These are phyloP conservation scores for Cucurbita pepo DNA, from an alignment of 306 rosid genomes.

Conservation along the genomic window DNA sequence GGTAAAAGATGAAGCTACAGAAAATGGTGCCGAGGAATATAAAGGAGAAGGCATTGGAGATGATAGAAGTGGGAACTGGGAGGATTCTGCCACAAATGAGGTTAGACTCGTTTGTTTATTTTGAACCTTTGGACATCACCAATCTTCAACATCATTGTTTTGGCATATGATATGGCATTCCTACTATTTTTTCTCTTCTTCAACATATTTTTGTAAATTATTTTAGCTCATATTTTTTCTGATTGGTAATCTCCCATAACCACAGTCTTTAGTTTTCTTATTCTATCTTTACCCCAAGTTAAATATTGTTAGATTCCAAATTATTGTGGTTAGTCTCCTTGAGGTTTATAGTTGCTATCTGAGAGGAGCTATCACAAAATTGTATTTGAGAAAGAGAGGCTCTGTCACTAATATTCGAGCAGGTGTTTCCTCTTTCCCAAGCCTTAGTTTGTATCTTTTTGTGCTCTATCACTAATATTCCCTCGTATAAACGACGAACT, in stretches of 20 bases:
- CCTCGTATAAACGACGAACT: no score
- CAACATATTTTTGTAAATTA: neutral
- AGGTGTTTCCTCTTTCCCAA: no score
- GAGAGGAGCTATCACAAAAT: no score
- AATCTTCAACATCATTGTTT: neutral
- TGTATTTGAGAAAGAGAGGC: no score
- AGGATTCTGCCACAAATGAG: constrained; percentile 32
- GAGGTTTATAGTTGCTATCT: neutral
- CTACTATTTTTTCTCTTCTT: neutral
- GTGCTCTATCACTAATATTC: no score
- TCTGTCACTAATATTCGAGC: no score
- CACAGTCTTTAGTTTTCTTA: neutral
- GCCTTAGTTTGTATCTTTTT: no score
- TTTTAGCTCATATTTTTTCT: neutral
- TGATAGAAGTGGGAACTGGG: constrained; percentile 23
- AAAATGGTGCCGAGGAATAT: constrained; percentile 22
- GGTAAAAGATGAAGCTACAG: constrained; percentile 20
- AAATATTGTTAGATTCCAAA: neutral
- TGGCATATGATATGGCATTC: neutral
- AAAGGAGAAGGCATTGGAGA: constrained; percentile 19
- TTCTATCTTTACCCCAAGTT: neutral
- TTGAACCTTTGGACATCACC: neutral
- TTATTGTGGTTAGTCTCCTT: neutral
- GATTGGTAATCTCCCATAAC: neutral
- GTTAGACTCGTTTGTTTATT: constrained; percentile 19